Percentiles rank a stretch among this genome's conserved stretches.
phyloP scores from a whole-genome alignment of 495 filamentous ascomycete genomes.

The Podospora sp. region DNA sequence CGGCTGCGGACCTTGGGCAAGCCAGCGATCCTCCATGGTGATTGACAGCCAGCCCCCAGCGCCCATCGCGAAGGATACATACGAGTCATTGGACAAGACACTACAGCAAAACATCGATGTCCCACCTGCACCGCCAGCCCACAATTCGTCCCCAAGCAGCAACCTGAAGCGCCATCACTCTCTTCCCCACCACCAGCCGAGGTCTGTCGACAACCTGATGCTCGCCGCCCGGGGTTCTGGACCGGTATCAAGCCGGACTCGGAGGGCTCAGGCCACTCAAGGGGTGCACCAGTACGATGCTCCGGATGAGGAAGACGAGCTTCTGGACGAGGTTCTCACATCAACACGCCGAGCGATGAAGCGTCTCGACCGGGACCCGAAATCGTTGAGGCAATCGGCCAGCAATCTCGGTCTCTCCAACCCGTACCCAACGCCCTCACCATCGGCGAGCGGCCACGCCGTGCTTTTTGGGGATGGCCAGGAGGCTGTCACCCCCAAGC shows the following conservation, averaged over 20 bases:
- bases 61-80: slow-evolving; percentile 57
- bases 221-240: slow-evolving; percentile 54
- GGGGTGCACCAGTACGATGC: slow-evolving; percentile 88
- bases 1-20: slow-evolving; percentile 85
- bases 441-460: slow-evolving; percentile 77
- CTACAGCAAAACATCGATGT: slow-evolving; percentile 67
- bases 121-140: slow-evolving; percentile 57
- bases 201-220: slow-evolving; percentile 65
- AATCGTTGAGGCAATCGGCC: slow-evolving; percentile 55
- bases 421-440: slow-evolving; percentile 89
- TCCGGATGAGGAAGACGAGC: slow-evolving; percentile 94
- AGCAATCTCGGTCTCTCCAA: slow-evolving; percentile 67
- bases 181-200: slow-evolving; percentile 68
- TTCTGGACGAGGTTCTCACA: slow-evolving; percentile 77
- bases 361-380: slow-evolving; percentile 52
- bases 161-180: slow-evolving; percentile 72
- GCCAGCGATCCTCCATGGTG: slow-evolving; percentile 80
- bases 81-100: slow-evolving; percentile 76
- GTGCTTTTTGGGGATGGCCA: slow-evolving; percentile 68
- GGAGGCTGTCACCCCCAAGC: slow-evolving; percentile 63
- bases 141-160: slow-evolving; percentile 54
- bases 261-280: slow-evolving; percentile 76
- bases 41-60: slow-evolving; percentile 65
- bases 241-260: slow-evolving; percentile 80
- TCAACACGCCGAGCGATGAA: slow-evolving; percentile 54